Conservation (phyloP, 306 rosid genomes). For the Dryas alaskensis region DNA sequence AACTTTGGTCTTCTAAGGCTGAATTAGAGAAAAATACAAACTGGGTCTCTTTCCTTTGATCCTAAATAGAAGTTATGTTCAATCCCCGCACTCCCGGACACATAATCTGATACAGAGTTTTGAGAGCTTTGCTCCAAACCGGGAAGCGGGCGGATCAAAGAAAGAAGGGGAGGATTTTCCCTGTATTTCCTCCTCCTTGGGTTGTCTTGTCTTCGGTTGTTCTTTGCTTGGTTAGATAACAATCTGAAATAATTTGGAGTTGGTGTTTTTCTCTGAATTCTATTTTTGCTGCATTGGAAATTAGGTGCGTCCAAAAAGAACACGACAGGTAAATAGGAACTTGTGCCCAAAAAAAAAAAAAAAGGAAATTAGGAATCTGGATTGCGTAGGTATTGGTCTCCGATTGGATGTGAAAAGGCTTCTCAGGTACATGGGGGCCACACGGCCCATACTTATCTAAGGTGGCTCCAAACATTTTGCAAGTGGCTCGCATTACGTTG, state of each 20-base stretch:
- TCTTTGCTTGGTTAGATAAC: background rate
- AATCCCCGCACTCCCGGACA: slow-evolving; percentile 14
- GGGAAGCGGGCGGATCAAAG: slow-evolving; percentile 7
- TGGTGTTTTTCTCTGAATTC: background rate
- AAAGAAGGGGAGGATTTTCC: background rate
- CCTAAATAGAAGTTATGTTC: background rate
- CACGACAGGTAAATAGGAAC: too few relatives aligned
- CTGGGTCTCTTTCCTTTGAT: background rate
- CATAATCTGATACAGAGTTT: background rate
- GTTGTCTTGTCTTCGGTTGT: background rate
- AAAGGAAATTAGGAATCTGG: too few relatives aligned
- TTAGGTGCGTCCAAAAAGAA: background rate
- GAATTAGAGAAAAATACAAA: background rate
- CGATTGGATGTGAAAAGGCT: too few relatives aligned
- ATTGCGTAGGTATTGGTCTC: too few relatives aligned
- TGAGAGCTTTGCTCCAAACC: background rate
- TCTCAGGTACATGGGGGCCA: too few relatives aligned
- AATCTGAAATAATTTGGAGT: background rate
- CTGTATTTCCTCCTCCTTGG: background rate
- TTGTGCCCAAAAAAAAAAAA: too few relatives aligned
- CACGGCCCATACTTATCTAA: too few relatives aligned
- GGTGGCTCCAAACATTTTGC: too few relatives aligned
- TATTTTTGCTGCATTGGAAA: background rate
- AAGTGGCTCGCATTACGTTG: too few relatives aligned
- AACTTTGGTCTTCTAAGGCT: background rate